Evolutionary conservation across 805 yeast species (phyloP).

Genomic region (Zygosaccharomyces siamensis): DNA sequence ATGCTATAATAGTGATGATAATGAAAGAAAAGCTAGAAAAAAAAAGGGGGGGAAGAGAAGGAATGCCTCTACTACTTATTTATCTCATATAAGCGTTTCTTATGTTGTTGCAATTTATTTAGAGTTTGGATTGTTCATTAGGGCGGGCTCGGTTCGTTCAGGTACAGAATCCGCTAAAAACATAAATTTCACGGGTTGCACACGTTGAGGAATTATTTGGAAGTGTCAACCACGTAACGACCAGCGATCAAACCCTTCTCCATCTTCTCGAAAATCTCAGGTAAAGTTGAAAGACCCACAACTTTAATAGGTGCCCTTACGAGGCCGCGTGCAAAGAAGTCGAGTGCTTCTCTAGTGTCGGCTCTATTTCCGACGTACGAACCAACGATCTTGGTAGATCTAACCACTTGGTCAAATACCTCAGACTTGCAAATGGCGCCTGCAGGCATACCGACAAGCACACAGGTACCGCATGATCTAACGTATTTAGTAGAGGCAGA

Average conservation of each 20-base stretch:
- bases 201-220: slow-evolving; percentile 36
- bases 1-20: background rate
- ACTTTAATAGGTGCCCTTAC: slow-evolving; percentile 66
- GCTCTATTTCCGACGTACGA: slow-evolving; percentile 88
- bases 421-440: slow-evolving; percentile 66
- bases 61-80: no score
- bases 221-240: slow-evolving; percentile 76
- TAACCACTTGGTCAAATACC: slow-evolving; percentile 70
- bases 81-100: no score
- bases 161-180: no score
- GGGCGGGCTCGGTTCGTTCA: background rate
- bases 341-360: slow-evolving; percentile 75
- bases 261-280: slow-evolving; percentile 67
- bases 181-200: no score
- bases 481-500: slow-evolving; percentile 54
- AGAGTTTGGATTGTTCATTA: background rate
- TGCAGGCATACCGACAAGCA: slow-evolving; percentile 73
- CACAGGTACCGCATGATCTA: slow-evolving; percentile 66
- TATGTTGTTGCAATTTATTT: no score
- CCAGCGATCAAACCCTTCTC: slow-evolving; percentile 78
- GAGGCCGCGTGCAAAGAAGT: slow-evolving; percentile 62
- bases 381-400: slow-evolving; percentile 67
- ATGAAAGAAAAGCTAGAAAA: no score
- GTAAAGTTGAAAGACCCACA: slow-evolving; percentile 67
- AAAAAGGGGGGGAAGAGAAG: no score